Evolutionary conservation across 345 rosid species (phyloP).

Genomic region (Angophora floribunda): DNA sequence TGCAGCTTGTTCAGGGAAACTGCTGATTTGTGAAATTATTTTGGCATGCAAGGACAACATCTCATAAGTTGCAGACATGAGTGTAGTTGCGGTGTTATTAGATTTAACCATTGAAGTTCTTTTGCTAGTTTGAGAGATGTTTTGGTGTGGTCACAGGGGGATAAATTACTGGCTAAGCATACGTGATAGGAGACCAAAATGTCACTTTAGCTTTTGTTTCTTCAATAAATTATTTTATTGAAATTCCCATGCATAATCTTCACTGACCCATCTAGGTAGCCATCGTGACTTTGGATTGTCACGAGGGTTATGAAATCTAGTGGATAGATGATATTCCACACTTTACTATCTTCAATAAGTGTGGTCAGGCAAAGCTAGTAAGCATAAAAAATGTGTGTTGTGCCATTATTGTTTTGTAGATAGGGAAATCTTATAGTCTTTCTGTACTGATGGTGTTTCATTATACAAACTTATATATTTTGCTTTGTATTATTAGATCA

Average conservation of each 20-base stretch:
- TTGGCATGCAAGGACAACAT: background rate
- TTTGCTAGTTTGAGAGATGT: background rate
- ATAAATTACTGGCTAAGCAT: background rate
- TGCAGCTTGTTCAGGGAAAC: background rate
- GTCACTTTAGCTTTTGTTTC: background rate
- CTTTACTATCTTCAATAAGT: background rate
- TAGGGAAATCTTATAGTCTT: background rate
- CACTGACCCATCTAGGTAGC: background rate
- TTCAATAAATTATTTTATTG: background rate
- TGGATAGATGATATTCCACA: background rate
- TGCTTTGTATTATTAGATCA: slow-evolving; percentile 38
- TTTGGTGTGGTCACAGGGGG: background rate
- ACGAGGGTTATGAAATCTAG: background rate
- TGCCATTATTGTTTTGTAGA: background rate
- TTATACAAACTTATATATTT: background rate
- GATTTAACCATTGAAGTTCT: background rate
- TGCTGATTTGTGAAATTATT: background rate
- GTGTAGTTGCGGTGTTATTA: background rate
- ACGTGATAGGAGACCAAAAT: background rate
- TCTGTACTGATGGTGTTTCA: background rate
- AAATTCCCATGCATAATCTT: background rate
- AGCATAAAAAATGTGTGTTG: background rate
- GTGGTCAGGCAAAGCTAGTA: background rate
- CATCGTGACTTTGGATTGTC: background rate
- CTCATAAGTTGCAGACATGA: background rate